phyloP scores from a whole-genome alignment of 2,329 filamentous ascomycete genomes.

The Aspergillus sp. region DNA sequence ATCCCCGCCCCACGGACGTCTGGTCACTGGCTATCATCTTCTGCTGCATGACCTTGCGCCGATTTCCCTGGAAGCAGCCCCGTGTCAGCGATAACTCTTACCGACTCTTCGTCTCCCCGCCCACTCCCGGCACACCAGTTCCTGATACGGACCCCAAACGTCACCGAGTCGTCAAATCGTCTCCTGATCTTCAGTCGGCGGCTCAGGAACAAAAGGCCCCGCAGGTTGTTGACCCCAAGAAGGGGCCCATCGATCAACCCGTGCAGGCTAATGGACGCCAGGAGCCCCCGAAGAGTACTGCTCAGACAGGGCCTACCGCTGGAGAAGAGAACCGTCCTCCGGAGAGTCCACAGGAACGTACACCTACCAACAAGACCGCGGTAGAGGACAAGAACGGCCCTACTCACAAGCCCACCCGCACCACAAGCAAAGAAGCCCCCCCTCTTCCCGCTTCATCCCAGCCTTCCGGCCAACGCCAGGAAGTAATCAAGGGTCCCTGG shows the following conservation, averaged over 20 bases:
- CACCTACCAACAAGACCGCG: slow-evolving; percentile 22
- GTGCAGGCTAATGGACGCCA: slow-evolving; percentile 18
- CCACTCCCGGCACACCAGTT: slow-evolving; percentile 66
- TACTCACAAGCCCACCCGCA: slow-evolving; percentile 32
- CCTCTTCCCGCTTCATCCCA: slow-evolving; percentile 35
- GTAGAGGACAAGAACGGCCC: slow-evolving; percentile 18
- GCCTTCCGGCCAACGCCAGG: slow-evolving; percentile 51
- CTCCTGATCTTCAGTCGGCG: slow-evolving; percentile 35
- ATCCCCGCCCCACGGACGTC: slow-evolving; percentile 90
- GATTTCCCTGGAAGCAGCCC: slow-evolving; percentile 97
- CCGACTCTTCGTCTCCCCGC: slow-evolving; percentile 84
- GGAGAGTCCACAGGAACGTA: slow-evolving; percentile 31
- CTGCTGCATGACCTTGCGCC: slow-evolving; percentile 93
- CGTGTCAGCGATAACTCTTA: slow-evolving; percentile 90
- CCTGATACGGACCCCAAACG: slow-evolving; percentile 44
- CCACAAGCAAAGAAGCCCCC: slow-evolving; percentile 44
- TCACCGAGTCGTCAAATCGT: slow-evolving; percentile 38
- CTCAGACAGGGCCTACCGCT: slow-evolving; percentile 23
- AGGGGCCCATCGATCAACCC: slow-evolving; percentile 13
- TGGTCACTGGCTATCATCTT: slow-evolving; percentile 99
- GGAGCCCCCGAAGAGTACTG: slow-evolving; percentile 25
- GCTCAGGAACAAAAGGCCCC: slow-evolving; percentile 28
- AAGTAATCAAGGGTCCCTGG: slow-evolving; percentile 90
- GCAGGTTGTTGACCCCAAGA: slow-evolving; percentile 22
- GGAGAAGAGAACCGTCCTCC: slow-evolving; percentile 29